Base-by-base conservation (phyloP, 73 alveolate genomes). In the Breviolum minutum region DNA sequence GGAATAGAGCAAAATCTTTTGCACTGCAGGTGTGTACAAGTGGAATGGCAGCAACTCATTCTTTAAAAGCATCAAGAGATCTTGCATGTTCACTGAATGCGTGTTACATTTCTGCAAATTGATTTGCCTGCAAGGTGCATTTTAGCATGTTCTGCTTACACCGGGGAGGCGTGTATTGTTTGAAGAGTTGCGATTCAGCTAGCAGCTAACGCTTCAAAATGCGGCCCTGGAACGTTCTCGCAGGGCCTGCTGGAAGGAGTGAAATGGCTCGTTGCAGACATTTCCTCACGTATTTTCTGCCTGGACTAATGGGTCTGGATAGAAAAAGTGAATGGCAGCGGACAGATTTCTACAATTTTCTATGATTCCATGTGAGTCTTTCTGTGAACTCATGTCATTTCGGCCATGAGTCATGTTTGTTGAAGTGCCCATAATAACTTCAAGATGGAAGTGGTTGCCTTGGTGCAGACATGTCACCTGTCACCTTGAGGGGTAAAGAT, bases 221-320 rank as follows among this genome's bases (percentile, higher is more conserved):
- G 81, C 81, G 40, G 4, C 27, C 27, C 30, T 71, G 4, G 54
- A 40, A 17, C 77, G 4, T 68, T 14, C 3, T 30, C 27, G 10
- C 71, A 81, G 94, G 99, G 99, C 61, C 99, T 99, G 82, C 95
- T 99, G 30, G 99, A 99, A 71, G 99, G 99, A 90, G 99, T 99
- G 80, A 99, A 99, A 76, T 99, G 99, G 99, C 99, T 99, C 60
- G 99, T 99, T 66, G 99, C 99, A 64, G 99, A 99, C 99, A 99
- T 99, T 79, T 99, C 99, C 61, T 99, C 99, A 54, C 99, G 99
- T 81, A 99, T 99, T n/a, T 99, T 99, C 99, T 99, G 99, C 99
- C 99, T 99, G 99, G 99, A 99, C 69, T 99, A 99, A 99, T 99
- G 30, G 87, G 86, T 73, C 95, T 27, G 74, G 92, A 20, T 22